These are phyloP conservation scores for Trichoderma brevicompactum DNA, from an alignment of 2,329 filamentous ascomycete genomes.

Conservation along the genomic window DNA sequence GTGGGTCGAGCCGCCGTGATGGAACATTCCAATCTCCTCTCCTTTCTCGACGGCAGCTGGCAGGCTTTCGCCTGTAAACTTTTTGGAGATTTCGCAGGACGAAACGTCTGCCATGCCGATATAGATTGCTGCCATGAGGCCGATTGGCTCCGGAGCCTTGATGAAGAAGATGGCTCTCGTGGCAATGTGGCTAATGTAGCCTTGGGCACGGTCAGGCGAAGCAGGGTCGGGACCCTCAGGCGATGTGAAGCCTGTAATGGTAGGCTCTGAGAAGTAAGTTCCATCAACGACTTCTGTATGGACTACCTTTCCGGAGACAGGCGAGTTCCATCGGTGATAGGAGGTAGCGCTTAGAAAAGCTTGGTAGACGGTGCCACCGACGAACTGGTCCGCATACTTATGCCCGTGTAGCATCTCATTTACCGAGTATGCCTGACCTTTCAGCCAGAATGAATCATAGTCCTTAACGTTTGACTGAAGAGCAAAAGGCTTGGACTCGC, in stretches of 20 bases:
- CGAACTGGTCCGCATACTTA: conserved; percentile 53
- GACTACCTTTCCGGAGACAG: conserved; percentile 61
- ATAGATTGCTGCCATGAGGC: conserved; percentile 68
- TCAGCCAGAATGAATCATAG: conserved; percentile 68
- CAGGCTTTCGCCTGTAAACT: conserved; percentile 24
- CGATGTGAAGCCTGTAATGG: conserved; percentile 27
- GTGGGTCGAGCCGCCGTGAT: conserved; percentile 70
- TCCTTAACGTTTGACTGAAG: conserved; percentile 51
- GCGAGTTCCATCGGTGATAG: conserved; percentile 71
- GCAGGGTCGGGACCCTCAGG: conserved; percentile 32
- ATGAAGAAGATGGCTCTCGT: conserved; percentile 70
- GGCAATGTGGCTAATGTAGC: conserved; percentile 65
- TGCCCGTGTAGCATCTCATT: conserved; percentile 62
- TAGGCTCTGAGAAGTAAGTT: conserved; percentile 64
- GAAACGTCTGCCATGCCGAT: conserved; percentile 75
- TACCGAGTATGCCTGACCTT: conserved; percentile 66
- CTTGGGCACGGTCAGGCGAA: conserved; percentile 51
- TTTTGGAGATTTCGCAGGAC: conserved; percentile 59
- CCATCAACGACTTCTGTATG: conserved; percentile 59
- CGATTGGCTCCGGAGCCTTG: conserved; percentile 67
- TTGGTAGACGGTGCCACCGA: conserved; percentile 67
- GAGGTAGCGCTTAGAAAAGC: conserved; percentile 66
- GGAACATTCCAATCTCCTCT: conserved; percentile 73
- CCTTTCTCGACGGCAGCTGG: conserved; percentile 53
- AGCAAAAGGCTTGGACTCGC: conserved; percentile 62